Evolutionary conservation across 306 rosid genomes (phyloP).

Genomic region (Crataegus laevigata): DNA sequence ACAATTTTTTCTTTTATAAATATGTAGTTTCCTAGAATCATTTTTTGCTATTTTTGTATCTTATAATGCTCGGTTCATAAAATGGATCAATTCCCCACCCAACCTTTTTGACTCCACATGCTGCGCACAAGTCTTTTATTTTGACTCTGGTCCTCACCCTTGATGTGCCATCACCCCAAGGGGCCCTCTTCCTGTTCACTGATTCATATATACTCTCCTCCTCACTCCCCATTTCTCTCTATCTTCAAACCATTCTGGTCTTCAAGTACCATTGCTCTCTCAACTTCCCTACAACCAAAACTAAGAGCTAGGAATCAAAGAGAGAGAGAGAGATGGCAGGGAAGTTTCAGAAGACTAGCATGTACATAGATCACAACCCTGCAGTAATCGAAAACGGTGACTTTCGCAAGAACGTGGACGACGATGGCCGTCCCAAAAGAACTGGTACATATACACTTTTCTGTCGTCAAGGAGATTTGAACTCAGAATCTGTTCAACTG

Average conservation of each 20-base stretch:
- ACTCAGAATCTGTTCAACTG: neutral
- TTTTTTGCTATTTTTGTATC: neutral
- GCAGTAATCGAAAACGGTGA: conserved; percentile 28
- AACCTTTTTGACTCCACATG: neutral
- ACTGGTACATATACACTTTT: conserved; percentile 36
- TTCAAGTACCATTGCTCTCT: neutral
- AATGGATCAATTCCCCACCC: neutral
- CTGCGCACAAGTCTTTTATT: neutral
- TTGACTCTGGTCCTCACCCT: conserved; percentile 30
- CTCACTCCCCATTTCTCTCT: neutral
- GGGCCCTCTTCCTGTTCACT: neutral
- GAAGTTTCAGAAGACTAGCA: conserved; percentile 45
- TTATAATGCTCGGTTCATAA: neutral
- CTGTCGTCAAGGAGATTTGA: neutral
- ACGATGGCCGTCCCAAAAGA: conserved; percentile 72
- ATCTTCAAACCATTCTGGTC: neutral
- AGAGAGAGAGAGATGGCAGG: conserved; percentile 18
- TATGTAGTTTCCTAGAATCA: too few relatives aligned
- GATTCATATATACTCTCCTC: conserved; percentile 13
- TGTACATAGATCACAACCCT: conserved; percentile 57
- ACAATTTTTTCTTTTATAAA: too few relatives aligned
- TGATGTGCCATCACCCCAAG: too few relatives aligned
- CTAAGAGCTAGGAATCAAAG: neutral
- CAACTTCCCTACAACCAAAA: neutral
- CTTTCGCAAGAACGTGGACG: conserved; percentile 55